Conservation (phyloP, 225 moss, liverwort and hornwort species). For the Straminergon stramineum region DNA sequence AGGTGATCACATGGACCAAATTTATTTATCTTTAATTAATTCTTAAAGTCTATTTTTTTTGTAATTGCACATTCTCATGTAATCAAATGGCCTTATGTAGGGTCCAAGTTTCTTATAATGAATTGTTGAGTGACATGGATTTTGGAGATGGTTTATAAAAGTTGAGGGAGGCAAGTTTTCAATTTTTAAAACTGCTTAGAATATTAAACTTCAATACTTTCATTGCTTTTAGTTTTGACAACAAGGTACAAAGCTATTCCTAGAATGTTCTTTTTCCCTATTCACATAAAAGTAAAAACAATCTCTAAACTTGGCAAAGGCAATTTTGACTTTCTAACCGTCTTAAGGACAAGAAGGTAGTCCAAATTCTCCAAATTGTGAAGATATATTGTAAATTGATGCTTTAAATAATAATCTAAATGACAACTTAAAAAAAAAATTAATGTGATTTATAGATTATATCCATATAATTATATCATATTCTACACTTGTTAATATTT, state of each 20-base stretch:
- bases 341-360: neutral
- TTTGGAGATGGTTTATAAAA: accelerated
- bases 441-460: neutral
- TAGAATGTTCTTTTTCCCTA: neutral
- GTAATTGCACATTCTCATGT: no score
- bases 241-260: neutral
- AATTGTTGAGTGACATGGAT: neutral
- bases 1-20: no score
- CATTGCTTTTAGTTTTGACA: neutral
- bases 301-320: accelerated
- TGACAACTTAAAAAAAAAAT: neutral
- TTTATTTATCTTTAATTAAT: no score
- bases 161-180: neutral
- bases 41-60: no score
- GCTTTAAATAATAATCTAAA: neutral
- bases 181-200: neutral
- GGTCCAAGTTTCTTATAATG: no score
- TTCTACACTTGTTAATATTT: neutral
- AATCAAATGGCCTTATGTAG: no score
- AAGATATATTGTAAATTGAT: neutral
- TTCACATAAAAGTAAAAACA: neutral
- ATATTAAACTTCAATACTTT: neutral
- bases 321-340: neutral
- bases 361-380: accelerated
- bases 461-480: neutral